These are phyloP conservation scores for Lactifluus rugatus DNA, from an alignment of 768 basidiomycete genomes.

Conservation along the genomic window DNA sequence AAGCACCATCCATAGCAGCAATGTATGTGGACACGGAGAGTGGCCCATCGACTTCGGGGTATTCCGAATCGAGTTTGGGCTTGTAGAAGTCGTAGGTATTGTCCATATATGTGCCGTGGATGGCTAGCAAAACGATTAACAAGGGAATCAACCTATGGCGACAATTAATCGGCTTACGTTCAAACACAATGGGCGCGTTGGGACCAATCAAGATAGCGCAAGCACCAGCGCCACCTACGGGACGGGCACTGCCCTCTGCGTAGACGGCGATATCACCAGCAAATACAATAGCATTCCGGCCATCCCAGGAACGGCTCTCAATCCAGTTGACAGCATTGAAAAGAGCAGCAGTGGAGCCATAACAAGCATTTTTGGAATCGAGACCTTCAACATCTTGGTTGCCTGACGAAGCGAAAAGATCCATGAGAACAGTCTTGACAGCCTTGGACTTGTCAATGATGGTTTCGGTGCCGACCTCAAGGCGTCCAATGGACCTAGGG, in stretches of 20 bases:
- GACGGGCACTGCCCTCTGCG: constrained; percentile 89
- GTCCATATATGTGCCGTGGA: constrained; percentile 94
- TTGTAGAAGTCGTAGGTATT: constrained; percentile 99
- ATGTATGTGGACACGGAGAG: constrained; percentile 94
- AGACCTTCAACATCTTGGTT: constrained; percentile 98
- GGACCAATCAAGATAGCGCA: constrained; percentile 94
- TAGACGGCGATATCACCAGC: constrained; percentile 97
- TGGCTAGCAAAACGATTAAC: constrained; percentile 41
- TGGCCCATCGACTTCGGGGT: constrained; percentile 95
- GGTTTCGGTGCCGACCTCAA: constrained; percentile 98
- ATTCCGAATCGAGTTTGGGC: constrained; percentile 89
- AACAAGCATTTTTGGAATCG: constrained; percentile 99
- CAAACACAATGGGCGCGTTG: constrained; percentile 87
- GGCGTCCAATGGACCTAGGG: constrained; percentile 91
- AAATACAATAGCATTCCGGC: constrained; percentile 94
- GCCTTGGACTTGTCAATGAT: constrained; percentile 99
- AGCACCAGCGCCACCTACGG: constrained; percentile 95
- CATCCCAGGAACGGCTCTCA: constrained; percentile 94
- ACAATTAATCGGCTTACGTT: constrained; percentile 56
- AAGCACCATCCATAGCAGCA: constrained; percentile 85
- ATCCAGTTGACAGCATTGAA: constrained; percentile 99
- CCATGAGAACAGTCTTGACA: constrained; percentile 97
- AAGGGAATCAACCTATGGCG: not conserved
- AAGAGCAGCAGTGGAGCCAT: constrained; percentile 95
- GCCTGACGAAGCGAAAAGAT: constrained; percentile 85